Evolutionary conservation across 495 filamentous ascomycete genomes (phyloP), one percentile per base, ranked within the genome.

Genomic region (Tuber calosporum): DNA sequence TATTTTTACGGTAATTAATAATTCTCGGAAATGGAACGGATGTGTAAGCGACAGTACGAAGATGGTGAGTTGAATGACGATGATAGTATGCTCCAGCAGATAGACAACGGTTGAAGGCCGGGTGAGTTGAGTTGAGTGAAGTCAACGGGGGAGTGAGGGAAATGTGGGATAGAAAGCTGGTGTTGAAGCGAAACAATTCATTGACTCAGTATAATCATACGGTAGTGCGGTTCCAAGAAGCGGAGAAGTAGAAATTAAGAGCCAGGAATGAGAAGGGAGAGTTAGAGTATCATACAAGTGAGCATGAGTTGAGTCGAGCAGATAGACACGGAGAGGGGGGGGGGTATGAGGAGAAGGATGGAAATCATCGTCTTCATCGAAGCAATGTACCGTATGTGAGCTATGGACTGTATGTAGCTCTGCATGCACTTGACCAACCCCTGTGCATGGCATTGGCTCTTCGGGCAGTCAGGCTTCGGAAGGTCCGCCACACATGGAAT

Each of bases 131-230:
- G 68, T 62, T 13, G 53, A 62, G 72, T 43, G 42, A 76, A 68
- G 69, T 53, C 30, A 75, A 69, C 71, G 73, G 73, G 77, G 70
- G 76, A 71, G 70, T 78, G 76, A 78, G 76, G 76, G 76, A 78
- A 77, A 78, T 78, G 73, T 70, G 74, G 26, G 53, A 62, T 9
- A 62, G 15, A 62, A 62, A 62, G 67, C 69, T 75, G 71, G 69
- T 77, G 76, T 78, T 77, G 75, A 76, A 53, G 40, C 68, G 69
- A 78, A 73, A 73, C 75, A 73, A 78, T 78, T 78, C 77, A 78
- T 78, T 69, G 74, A 77, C 39, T 69, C 71, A 73, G 68, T 42
- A 72, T 67, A 62, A 77, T 68, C 45, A 66, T 69, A 43, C 62
- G 67, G 76, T 74, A 69, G 68, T 77, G 76, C 53, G 30, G 53